A percentile compares a stretch with the other conserved stretches of the same genome.
phyloP scores from a whole-genome alignment of 768 basidiomycete genomes.

The Calocybe cyanea region DNA sequence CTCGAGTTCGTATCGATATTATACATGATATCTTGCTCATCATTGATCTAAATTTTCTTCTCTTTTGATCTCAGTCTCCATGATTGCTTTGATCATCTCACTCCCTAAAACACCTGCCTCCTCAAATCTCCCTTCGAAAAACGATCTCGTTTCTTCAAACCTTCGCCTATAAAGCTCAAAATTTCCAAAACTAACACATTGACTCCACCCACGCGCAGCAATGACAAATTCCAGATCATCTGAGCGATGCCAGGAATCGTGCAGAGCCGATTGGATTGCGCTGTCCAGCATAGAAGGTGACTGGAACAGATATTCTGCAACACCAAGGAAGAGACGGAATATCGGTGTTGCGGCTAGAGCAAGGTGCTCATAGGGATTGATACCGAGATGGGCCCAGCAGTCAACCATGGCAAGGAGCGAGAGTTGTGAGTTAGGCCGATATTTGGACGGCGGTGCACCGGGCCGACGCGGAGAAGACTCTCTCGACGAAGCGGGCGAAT shows the following conservation, averaged over 20 bases:
- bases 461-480: conserved; percentile 13
- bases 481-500: conserved; percentile 16
- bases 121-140: conserved; percentile 66
- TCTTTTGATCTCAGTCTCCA: conserved; percentile 50
- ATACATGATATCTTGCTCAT: too few relatives aligned
- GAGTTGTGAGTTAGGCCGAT: conserved; percentile 82
- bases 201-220: conserved; percentile 93
- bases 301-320: conserved; percentile 93
- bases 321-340: conserved; percentile 95
- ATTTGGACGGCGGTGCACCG: conserved; percentile 32
- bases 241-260: conserved; percentile 74
- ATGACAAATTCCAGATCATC: conserved; percentile 95
- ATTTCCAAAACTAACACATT: conserved; percentile 88
- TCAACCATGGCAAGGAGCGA: conserved; percentile 97
- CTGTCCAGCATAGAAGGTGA: conserved; percentile 56
- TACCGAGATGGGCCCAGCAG: conserved; percentile 86
- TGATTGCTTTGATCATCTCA: conserved; percentile 88
- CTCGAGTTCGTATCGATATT: too few relatives aligned
- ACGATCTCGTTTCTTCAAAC: conserved; percentile 74
- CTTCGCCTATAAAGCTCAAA: conserved; percentile 84
- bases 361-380: conserved; percentile 89
- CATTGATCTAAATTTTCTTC: conserved; percentile 22
- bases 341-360: conserved; percentile 93
- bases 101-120: conserved; percentile 79
- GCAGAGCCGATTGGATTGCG: conserved; percentile 71